These are phyloP conservation scores for Trametes pubescens DNA, from an alignment of 1,284 basidiomycete species.

Conservation along the genomic window DNA sequence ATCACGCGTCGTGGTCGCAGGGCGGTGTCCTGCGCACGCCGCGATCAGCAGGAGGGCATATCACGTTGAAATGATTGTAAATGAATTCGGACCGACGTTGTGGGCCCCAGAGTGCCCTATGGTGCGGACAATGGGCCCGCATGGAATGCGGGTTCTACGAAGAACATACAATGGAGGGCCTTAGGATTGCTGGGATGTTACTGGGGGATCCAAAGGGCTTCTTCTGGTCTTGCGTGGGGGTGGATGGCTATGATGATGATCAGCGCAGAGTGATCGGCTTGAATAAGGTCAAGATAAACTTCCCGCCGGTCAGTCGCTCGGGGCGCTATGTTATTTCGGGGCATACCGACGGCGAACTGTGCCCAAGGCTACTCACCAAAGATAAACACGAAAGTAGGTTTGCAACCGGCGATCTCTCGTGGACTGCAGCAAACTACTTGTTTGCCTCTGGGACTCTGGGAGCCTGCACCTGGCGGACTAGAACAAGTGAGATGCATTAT, in stretches of 20 bases:
- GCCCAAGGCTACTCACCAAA: neutral
- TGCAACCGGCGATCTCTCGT: neutral
- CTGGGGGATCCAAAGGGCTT: neutral
- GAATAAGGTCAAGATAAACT: neutral
- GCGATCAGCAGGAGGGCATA: slow-evolving; percentile 12
- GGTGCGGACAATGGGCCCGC: neutral
- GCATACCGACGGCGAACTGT: neutral
- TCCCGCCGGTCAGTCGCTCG: neutral
- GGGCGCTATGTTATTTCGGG: neutral
- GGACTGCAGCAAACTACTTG: neutral
- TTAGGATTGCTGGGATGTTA: neutral
- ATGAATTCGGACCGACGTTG: neutral
- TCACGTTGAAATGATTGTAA: slow-evolving; percentile 10
- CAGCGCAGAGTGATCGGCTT: slow-evolving; percentile 2
- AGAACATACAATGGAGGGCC: neutral
- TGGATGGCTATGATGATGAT: slow-evolving; percentile 4
- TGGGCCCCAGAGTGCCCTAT: neutral
- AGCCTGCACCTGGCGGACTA: neutral
- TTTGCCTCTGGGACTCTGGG: neutral
- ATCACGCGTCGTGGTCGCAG: slow-evolving; percentile 17
- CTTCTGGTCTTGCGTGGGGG: neutral
- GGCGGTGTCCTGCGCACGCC: slow-evolving; percentile 21
- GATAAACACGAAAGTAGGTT: neutral
- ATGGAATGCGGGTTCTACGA: neutral
- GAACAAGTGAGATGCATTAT: slow-evolving; percentile 12